phyloP scores from a whole-genome alignment of 2,329 filamentous ascomycete species.

The Blumeria hordei region DNA sequence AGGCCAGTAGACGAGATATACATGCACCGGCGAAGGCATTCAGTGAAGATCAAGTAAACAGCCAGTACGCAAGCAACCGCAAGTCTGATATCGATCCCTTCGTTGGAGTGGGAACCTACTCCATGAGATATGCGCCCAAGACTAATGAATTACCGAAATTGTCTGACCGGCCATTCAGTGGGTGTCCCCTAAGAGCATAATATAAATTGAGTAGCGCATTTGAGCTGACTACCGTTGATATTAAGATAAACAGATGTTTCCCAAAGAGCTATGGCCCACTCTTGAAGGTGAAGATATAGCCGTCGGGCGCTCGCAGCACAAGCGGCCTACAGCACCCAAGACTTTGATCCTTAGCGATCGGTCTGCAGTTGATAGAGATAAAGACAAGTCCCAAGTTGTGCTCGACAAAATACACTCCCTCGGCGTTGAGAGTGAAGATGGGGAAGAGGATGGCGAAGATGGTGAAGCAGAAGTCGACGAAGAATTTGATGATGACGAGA shows the following conservation, averaged over 20 bases:
- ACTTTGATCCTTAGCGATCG: constrained; percentile 5
- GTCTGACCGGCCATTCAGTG: constrained; percentile 27
- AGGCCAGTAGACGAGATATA: constrained; percentile 11
- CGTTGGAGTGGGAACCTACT: constrained; percentile 32
- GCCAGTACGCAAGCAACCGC: constrained; percentile 11
- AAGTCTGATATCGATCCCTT: constrained; percentile 32
- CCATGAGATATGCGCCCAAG: constrained; percentile 30
- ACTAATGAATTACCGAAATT: constrained; percentile 28
- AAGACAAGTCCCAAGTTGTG: constrained; percentile 14
- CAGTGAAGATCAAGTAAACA: constrained; percentile 18
- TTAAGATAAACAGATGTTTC: constrained; percentile 30
- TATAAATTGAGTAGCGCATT: not conserved
- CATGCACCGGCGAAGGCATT: constrained; percentile 19
- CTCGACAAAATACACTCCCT: constrained; percentile 11
- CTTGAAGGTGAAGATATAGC: constrained; percentile 19
- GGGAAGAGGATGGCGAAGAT: constrained; percentile 19
- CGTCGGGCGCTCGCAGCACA: constrained; percentile 12
- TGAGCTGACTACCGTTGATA: constrained; percentile 3
- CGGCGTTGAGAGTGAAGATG: constrained; percentile 18
- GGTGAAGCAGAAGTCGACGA: constrained; percentile 24
- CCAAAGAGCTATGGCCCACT: constrained; percentile 28
- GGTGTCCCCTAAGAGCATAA: constrained; percentile 8
- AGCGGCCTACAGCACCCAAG: constrained; percentile 2
- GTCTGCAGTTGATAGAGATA: not conserved
- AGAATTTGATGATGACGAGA: constrained; percentile 34